phyloP scores from a whole-genome alignment of 768 basidiomycete species.

The Hypholoma sublateritium region DNA sequence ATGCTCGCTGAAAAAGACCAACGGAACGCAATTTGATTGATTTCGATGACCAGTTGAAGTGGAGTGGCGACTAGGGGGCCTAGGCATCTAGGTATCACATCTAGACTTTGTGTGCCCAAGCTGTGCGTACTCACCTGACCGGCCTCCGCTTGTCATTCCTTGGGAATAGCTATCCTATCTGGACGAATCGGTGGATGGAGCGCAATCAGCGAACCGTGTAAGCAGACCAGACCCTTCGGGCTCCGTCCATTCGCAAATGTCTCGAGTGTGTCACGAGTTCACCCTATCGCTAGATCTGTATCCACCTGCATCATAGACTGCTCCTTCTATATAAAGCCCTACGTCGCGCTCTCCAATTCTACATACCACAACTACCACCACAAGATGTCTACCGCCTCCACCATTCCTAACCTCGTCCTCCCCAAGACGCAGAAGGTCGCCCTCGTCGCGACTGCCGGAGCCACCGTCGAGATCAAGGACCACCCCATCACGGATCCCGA shows the following conservation, averaged over 20 bases:
- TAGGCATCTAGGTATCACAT: too few species aligned
- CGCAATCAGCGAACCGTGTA: background rate
- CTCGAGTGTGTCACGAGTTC: background rate
- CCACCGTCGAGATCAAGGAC: constrained; percentile 39
- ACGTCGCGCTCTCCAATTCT: background rate
- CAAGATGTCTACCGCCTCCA: constrained; percentile 2
- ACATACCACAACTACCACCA: background rate
- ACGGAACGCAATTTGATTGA: too few species aligned
- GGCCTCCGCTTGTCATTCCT: too few species aligned
- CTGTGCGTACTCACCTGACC: too few species aligned
- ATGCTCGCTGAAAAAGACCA: too few species aligned
- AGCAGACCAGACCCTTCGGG: background rate
- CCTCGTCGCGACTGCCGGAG: constrained; percentile 35
- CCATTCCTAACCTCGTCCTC: constrained; percentile 19
- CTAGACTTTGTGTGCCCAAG: too few species aligned
- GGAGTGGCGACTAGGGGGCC: too few species aligned
- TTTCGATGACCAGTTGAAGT: too few species aligned
- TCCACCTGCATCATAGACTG: background rate
- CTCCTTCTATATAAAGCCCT: background rate
- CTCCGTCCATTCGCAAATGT: background rate
- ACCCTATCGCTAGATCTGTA: background rate
- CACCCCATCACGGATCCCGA: constrained; percentile 55
- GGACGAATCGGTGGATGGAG: too few species aligned
- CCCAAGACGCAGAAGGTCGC: constrained; percentile 45
- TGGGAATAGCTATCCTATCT: too few species aligned